Base-by-base conservation (phyloP, 2,329 filamentous ascomycete species). In the Truncatella angustata region DNA sequence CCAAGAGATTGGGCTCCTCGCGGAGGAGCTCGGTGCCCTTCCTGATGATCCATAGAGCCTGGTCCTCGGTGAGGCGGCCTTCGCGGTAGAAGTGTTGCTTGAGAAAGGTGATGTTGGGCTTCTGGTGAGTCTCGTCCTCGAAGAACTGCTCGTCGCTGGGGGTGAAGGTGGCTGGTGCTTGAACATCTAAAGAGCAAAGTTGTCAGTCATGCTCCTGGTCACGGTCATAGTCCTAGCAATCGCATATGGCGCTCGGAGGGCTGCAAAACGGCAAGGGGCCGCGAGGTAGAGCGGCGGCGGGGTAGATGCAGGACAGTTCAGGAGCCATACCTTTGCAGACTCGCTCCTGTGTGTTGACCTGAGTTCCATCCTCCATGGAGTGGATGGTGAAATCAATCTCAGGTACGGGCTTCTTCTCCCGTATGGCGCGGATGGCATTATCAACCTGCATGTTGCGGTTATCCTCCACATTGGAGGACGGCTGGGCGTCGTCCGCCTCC, bases 81-180 rank as follows among this genome's bases (percentile, higher is more conserved):
- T 99, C 94, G 59, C 94, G 88, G 72, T 97, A 97, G 73, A 99
- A 95, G 70, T 99, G 94, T 72, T 97, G 91, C 80, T 97, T 99
- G 59, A 99, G 80, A 69, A 97, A 99, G 65, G 87, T 81, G 58
- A 99, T 86, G 71, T 97, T 88, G 61, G 94, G 94, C 79, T 97
- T 97, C 57, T 82, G 81, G 54, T 85, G 88, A 64, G 95, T 88
- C 56, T 90, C 84, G 58, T 93, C 88, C 60, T 91, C 90, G 74
- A 90, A 93, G 78, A 99, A 97, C 73, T 96, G 89, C 59, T 97
- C 90, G 73, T 97, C 88, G 64, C 89, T 92, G 28, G 94, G 94
- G 64, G 90, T 91, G 70, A 85, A 86, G 78, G 96, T 93, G 66
- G 94, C 94, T 45, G 94, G 94, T 61, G 94, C 94, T 82, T 99